These are phyloP conservation scores for Saururus chinensis DNA, from an alignment of 164 flowering plant genomes.

Conservation along the genomic window DNA sequence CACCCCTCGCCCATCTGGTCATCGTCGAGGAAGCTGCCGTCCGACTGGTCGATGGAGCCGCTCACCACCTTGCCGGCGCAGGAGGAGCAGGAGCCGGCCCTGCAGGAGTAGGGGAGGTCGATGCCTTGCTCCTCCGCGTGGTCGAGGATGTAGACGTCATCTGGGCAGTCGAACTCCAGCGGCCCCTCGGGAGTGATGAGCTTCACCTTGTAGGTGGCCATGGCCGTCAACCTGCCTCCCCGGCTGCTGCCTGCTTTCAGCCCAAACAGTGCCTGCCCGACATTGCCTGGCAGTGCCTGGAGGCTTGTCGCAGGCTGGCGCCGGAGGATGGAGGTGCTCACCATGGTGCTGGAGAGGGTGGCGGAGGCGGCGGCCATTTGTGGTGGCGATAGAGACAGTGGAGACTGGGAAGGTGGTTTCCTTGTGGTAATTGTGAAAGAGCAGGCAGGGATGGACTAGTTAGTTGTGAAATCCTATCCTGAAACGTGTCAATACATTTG, in stretches of 20 bases:
- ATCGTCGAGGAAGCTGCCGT: slow-evolving; percentile 67
- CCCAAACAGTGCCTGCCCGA: slow-evolving; percentile 40
- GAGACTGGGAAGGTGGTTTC: not conserved
- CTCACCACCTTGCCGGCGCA: slow-evolving; percentile 57
- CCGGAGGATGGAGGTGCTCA: slow-evolving; percentile 34
- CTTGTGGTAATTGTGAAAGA: too few species aligned
- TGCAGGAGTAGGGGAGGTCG: slow-evolving; percentile 87
- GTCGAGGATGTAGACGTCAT: slow-evolving; percentile 63
- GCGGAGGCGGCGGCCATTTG: slow-evolving; percentile 18
- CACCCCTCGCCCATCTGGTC: slow-evolving; percentile 53
- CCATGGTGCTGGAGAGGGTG: slow-evolving; percentile 27
- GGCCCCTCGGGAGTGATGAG: slow-evolving; percentile 40
- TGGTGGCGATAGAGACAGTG: not conserved
- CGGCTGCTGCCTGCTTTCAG: slow-evolving; percentile 20
- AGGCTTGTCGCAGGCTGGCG: slow-evolving; percentile 23
- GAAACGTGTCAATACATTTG: slow-evolving; percentile 33
- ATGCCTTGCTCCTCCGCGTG: slow-evolving; percentile 51
- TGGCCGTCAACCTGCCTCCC: slow-evolving; percentile 23
- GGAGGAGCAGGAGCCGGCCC: slow-evolving; percentile 87
- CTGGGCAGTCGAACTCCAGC: slow-evolving; percentile 32
- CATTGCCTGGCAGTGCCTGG: slow-evolving; percentile 13
- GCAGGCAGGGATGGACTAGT: not conserved
- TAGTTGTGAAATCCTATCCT: slow-evolving; percentile 17
- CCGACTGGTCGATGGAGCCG: slow-evolving; percentile 61
- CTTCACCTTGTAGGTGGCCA: slow-evolving; percentile 51